These are phyloP conservation scores for Fusarium sp. DNA, from an alignment of 2,329 filamentous ascomycete species.

Conservation along the genomic window DNA sequence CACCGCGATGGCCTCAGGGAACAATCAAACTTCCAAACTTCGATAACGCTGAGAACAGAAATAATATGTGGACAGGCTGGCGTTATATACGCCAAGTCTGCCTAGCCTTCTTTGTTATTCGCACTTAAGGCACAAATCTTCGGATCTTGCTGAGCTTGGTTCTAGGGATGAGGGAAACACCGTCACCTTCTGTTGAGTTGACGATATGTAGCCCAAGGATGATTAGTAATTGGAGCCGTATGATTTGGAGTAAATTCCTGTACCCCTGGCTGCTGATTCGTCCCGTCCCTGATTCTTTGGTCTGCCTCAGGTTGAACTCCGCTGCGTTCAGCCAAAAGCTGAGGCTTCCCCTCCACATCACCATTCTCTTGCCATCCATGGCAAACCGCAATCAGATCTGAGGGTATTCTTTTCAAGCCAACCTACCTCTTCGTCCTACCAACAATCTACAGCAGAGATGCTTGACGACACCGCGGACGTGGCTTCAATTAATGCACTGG, in stretches of 20 bases:
- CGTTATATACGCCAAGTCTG: neutral
- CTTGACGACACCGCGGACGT: neutral
- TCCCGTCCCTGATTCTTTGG: neutral
- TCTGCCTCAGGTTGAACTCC: neutral
- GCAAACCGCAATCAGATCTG: neutral
- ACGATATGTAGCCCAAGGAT: neutral
- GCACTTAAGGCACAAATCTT: too few relatives aligned
- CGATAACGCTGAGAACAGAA: neutral
- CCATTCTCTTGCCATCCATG: neutral
- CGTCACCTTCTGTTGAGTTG: neutral
- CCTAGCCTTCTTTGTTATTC: neutral
- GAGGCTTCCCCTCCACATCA: too few relatives aligned
- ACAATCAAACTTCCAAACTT: neutral
- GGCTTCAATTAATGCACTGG: neutral
- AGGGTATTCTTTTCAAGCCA: rapidly evolving
- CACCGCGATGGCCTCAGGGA: neutral
- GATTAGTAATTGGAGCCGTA: neutral
- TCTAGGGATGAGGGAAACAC: neutral
- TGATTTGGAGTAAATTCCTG: neutral
- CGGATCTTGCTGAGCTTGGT: neutral
- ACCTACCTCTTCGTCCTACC: neutral
- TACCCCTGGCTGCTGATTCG: neutral
- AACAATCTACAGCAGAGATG: neutral
- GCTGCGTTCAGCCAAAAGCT: neutral
- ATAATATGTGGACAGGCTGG: neutral